These are phyloP conservation scores for Pueraria montana DNA, from an alignment of 306 rosid genomes.

Conservation along the genomic window DNA sequence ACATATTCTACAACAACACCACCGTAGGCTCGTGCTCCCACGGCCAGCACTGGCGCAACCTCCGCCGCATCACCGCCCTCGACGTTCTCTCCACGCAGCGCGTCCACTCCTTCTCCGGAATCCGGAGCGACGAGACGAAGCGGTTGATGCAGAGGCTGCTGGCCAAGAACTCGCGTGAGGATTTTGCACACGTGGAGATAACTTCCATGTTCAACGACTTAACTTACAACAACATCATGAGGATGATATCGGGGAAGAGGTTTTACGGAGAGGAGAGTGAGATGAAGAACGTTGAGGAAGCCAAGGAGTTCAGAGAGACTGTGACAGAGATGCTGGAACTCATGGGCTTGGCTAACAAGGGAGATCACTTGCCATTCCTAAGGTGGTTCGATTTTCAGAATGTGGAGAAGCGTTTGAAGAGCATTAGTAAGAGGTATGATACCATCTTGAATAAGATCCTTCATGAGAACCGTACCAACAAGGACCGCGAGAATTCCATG, in stretches of 20 bases:
- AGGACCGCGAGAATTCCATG: not conserved
- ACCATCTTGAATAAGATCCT: not conserved
- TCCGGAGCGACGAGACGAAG: not conserved
- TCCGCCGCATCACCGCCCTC: slow-evolving; percentile 6
- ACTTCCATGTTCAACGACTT: not conserved
- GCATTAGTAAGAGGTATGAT: not conserved
- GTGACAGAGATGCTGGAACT: not conserved
- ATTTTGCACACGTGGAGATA: not conserved
- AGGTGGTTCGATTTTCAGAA: slow-evolving; percentile 2
- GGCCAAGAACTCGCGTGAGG: not conserved
- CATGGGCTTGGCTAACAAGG: not conserved
- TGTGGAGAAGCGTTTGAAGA: not conserved
- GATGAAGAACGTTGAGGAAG: not conserved
- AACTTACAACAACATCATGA: not conserved
- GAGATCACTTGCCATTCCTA: not conserved
- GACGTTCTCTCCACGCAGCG: not conserved
- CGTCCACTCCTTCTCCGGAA: slow-evolving; percentile 1
- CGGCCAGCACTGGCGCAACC: slow-evolving; percentile 23
- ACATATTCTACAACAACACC: slow-evolving; percentile 3
- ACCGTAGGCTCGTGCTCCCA: slow-evolving; percentile 3
- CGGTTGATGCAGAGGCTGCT: not conserved
- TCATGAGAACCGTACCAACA: not conserved
- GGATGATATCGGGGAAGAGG: not conserved
- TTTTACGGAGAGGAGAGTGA: not conserved
- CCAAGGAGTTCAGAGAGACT: not conserved